A percentile compares a stretch with the other conserved stretches of the same genome.
Conservation (phyloP, 164 flowering plant genomes). For the Paratinospora sagittata region DNA sequence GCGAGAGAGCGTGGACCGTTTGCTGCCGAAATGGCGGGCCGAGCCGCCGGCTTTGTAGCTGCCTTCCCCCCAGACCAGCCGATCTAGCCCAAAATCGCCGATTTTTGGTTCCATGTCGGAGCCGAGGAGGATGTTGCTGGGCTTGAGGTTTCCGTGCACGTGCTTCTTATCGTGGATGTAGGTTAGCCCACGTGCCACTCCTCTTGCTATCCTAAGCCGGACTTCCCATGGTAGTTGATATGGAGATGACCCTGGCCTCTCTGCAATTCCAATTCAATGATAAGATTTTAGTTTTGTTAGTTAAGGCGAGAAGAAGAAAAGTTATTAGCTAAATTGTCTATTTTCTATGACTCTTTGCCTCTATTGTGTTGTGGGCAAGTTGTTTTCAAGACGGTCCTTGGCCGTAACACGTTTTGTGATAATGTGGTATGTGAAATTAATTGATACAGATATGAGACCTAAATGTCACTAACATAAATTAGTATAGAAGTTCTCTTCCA, state of each 20-base stretch:
- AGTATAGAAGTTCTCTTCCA: too few species aligned
- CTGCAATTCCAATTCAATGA: conserved; percentile 28
- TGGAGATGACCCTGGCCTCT: conserved; percentile 77
- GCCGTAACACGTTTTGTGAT: too few species aligned
- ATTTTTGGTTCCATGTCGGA: conserved; percentile 79
- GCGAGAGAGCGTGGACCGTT: conserved; percentile 70
- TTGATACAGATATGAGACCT: too few species aligned
- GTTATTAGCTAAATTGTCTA: too few species aligned
- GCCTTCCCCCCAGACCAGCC: conserved; percentile 53
- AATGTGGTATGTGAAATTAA: too few species aligned
- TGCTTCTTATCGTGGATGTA: conserved; percentile 93
- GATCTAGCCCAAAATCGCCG: conserved; percentile 87
- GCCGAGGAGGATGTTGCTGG: conserved; percentile 76
- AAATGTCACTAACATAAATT: too few species aligned
- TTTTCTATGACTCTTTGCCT: too few species aligned
- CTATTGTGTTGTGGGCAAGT: too few species aligned
- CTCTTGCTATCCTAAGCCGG: conserved; percentile 81
- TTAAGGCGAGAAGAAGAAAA: too few species aligned
- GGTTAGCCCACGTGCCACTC: conserved; percentile 75
- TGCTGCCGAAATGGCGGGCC: conserved; percentile 78
- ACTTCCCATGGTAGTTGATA: conserved; percentile 80
- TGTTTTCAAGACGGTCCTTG: too few species aligned
- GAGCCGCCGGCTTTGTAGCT: conserved; percentile 56
- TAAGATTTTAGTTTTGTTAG: too few species aligned
- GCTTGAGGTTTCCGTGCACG: conserved; percentile 92